Base-by-base conservation (phyloP, 2,329 filamentous ascomycete genomes). In the Sarocladiaceae sp. region DNA sequence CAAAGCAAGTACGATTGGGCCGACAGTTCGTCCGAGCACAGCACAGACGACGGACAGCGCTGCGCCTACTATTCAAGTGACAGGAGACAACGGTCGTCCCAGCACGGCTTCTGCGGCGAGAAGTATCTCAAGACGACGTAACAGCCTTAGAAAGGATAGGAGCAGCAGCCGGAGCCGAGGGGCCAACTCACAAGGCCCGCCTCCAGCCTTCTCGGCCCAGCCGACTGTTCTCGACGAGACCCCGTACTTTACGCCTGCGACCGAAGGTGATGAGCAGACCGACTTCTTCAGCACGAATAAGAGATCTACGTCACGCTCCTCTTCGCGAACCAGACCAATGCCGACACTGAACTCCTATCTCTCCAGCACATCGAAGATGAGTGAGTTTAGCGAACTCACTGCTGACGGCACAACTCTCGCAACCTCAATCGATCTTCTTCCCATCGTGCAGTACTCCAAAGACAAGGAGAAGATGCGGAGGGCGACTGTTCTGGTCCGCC, bases 51-150 rank as follows among this genome's bases (percentile, higher is more conserved):
- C 62, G 2, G 63, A 66, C 4, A 73, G 70, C 57, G 63, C 62
- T 18, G 77, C 85, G 28, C 90, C 90, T 2, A 78, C 83, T 1
- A 92, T 95, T 55, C 88, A 94, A 53, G 79, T 95, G 23, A 94
- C 85, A 0, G 80, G 82, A 53, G 87, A 90, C 52, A 78, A 69
- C 59, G 79, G 70, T 52, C 71, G 67, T 58, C 62, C 57, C 26
- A 71, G 57, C 70, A 71, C 61, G 55, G 65, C 61, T 55, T 60
- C 18, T 67, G 69, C 25, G 10, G 29, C 40, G 44, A 69, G 74
- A 54, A 79, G 75, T 57, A 73, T 74, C 44, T 76, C 77, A 4
- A 63, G 66, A 11, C 73, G 72, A 60, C 71, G 77, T 52, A 73
- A 74, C 61, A 81, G 78, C 60, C 66, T 82, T 49, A 78, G 73